Base-by-base conservation (phyloP, 805 yeast genomes). In the Naumovozyma dairenensis region DNA sequence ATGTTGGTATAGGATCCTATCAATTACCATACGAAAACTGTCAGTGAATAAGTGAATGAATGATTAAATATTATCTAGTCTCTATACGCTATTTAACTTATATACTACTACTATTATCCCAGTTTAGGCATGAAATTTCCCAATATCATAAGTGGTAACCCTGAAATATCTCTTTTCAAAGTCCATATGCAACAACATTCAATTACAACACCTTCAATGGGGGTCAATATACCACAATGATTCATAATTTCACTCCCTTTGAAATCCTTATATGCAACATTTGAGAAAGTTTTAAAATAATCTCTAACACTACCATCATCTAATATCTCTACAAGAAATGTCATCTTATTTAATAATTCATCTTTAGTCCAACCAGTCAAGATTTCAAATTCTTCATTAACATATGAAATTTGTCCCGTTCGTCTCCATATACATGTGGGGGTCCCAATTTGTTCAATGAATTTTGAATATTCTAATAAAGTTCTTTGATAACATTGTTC, bases 401-500 rank as follows among this genome's bases (percentile, higher is more conserved):
- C 94, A 39, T 87, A 89, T 0, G 95, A 92, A 9, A 89, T 81
- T 55, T 89, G 95, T 6, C 96, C 95, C 1, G 96, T 86, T 34
- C 97, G 69, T 44, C 98, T 66, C 97, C 97, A 89, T 3, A 86
- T 89, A 16, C 89, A 72, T 0, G 96, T 86, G 2, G 97, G 97
- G 0, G 96, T 89, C 0, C 96, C 96, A 21, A 85, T 75, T 15
- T 81, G 75, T 16, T 76, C 69, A 25, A 92, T 80, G 53, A 83
- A 82, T 55, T 79, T 81, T 39, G 85, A 87, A 55, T 86, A 89
- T 40, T 93, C 95, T 28, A 89, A 62, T 24, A 89, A 62, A 0
- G 97, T 86, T 29, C 98, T 65, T 57, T 89, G 97, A 61, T 87
- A 89, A 47, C 95, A 83, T 61, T 89, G 94, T 53, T 89, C 98